Evolutionary conservation across 106 monocot species (phyloP), one percentile per base, ranked within the genome.

Genomic region (Allium sativum): DNA sequence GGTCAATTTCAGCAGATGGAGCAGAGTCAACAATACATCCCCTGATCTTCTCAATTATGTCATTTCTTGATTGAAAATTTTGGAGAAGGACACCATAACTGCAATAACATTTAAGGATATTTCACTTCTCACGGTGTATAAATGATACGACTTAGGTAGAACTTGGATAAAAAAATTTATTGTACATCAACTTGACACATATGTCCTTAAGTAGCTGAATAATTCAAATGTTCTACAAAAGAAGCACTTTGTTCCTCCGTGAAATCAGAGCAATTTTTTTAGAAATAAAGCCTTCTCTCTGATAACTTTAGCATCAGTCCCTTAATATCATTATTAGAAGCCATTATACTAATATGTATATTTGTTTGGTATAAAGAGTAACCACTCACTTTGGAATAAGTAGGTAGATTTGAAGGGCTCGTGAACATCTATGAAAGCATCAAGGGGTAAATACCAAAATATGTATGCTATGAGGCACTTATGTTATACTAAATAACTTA

Each of bases 1-100:
- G 82, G 54, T 68, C 80, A 71, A 98, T 72, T 55, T 91, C 84
- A 12, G 91, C 68, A 44, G 80, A 87, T 21, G 87, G 75, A 69
- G 82, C 96, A 70, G 96, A 98, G 55, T 98, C 96, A 64, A 98
- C 17, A 20, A 98, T 67, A 73, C 96, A 98, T 64, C 96, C 96
- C 74, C 61, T 78, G 62, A 98, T 91, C 72, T 85, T 98, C 56
- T 76, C 53, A 71, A 82, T 70, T 47, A 91, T 61, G 61, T 84
- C 87, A 52, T 61, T 68, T 64, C 91, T 87, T 47, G 77, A 70
- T 48, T 78, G 76, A 40, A 87, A 67, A 44, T 73, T 91, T 15
- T 91, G 73, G 44, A 91, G 87, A 69, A 98, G 76, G 50, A 70
- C 66, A 48, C 96, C 96, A 66, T 98, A 98, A 43, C 96, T 98